phyloP scores from a whole-genome alignment of 768 basidiomycete species.

The Cyclocybe cylindracea region DNA sequence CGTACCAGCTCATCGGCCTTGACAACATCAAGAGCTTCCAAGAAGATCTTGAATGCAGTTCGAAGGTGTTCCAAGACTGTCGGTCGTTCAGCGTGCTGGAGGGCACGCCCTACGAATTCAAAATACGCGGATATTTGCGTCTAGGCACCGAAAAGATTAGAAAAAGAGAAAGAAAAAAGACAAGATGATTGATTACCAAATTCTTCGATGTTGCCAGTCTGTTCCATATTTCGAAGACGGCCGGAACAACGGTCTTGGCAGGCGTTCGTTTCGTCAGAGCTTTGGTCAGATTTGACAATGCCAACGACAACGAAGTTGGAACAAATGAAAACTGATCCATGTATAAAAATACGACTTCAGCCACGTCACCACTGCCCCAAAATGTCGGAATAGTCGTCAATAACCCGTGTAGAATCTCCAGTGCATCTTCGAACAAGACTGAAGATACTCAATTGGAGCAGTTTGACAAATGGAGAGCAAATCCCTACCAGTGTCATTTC shows the following conservation, averaged over 20 bases:
- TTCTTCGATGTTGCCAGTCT: conserved; percentile 28
- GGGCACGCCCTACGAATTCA: conserved; percentile 59
- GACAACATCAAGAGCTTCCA: conserved; percentile 71
- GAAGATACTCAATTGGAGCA: conserved; percentile 1
- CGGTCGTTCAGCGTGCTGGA: conserved; percentile 65
- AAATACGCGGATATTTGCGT: conserved; percentile 57
- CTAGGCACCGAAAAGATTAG: conserved; percentile 18
- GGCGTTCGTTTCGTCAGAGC: conserved; percentile 71
- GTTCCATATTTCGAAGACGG: conserved; percentile 62
- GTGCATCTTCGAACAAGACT: conserved; percentile 35
- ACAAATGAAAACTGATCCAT: conserved; percentile 42
- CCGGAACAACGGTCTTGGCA: conserved; percentile 64
- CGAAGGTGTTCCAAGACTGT: conserved; percentile 69
- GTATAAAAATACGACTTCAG: conserved; percentile 55
- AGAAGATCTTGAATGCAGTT: conserved; percentile 72
- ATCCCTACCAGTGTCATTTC: conserved; percentile 36
- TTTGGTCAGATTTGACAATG: conserved; percentile 54
- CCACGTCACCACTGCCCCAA: conserved; percentile 65
- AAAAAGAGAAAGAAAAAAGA: background rate
- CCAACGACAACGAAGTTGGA: conserved; percentile 28
- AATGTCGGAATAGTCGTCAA: conserved; percentile 81
- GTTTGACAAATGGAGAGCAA: background rate
- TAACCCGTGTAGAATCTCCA: conserved; percentile 64
- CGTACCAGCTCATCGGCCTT: conserved; percentile 23
- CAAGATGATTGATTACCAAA: conserved; percentile 29